Conservation (phyloP, 202 grass and related monocot species). For the Musa balbisiana region DNA sequence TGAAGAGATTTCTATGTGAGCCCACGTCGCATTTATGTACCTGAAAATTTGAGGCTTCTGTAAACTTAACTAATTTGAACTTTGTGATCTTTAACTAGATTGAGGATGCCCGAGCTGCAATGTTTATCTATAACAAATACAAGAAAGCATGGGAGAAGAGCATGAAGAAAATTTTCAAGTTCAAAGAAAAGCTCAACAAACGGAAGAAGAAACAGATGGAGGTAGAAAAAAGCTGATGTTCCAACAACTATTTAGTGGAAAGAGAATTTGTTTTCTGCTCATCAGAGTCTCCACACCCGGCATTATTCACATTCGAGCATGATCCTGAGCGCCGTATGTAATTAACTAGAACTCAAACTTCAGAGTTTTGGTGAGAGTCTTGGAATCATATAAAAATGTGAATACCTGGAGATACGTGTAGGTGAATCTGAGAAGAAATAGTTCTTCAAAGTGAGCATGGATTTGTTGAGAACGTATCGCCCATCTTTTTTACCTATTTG, state of each 20-base stretch:
- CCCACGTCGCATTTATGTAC: not conserved
- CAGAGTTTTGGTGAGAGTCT: too few species aligned
- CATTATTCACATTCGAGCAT: too few species aligned
- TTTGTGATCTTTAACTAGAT: conserved; percentile 32
- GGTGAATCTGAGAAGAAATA: too few species aligned
- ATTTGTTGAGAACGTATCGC: too few species aligned
- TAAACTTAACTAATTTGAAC: conserved; percentile 1
- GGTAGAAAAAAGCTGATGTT: conserved; percentile 10
- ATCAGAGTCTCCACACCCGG: too few species aligned
- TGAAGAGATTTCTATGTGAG: too few species aligned
- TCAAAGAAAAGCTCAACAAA: conserved; percentile 49
- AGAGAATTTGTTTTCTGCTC: not conserved
- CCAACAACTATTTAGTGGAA: not conserved
- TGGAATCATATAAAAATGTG: too few species aligned
- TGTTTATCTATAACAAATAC: conserved; percentile 88
- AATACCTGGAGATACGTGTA: too few species aligned
- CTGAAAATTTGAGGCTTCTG: not conserved
- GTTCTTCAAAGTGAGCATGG: too few species aligned
- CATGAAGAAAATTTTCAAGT: conserved; percentile 51
- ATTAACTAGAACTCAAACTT: too few species aligned
- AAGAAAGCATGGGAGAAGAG: conserved; percentile 86
- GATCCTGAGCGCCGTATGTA: too few species aligned
- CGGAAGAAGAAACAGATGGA: conserved; percentile 39
- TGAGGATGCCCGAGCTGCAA: conserved; percentile 78
- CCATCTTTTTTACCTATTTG: too few species aligned